These are phyloP conservation scores for Mycena rosella DNA, from an alignment of 768 basidiomycete species.

Conservation along the genomic window DNA sequence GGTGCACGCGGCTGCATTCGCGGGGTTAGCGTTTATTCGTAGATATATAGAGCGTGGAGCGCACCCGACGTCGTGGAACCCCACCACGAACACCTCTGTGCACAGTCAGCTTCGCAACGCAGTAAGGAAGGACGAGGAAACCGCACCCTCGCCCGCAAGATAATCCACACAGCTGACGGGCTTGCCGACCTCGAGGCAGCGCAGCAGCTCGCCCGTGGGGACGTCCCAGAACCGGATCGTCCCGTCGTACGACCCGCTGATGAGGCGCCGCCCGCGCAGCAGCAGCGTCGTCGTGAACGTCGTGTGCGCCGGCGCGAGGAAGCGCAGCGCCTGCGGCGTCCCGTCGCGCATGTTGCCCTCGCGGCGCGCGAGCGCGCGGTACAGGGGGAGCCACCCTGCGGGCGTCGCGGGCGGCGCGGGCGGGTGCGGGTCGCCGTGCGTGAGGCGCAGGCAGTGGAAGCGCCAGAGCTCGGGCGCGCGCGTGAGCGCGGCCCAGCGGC, in stretches of 20 bases:
- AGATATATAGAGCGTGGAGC: conserved; percentile 37
- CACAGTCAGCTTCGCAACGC: background rate
- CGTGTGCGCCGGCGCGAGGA: conserved; percentile 83
- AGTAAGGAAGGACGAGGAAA: conserved; percentile 17
- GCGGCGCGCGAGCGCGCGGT: conserved; percentile 85
- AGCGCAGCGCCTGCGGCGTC: conserved; percentile 79
- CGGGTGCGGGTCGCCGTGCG: conserved; percentile 77
- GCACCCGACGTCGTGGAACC: conserved; percentile 93
- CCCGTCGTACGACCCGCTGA: conserved; percentile 93
- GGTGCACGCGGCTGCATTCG: conserved; percentile 78
- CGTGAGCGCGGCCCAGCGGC: conserved; percentile 56
- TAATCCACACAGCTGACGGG: conserved; percentile 93
- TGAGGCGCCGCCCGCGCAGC: conserved; percentile 81
- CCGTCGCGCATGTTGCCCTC: conserved; percentile 87
- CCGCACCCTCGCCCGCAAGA: conserved; percentile 80
- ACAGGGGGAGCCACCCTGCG: conserved; percentile 84
- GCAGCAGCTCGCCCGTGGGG: conserved; percentile 70
- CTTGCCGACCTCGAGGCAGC: conserved; percentile 87
- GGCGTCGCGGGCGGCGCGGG: conserved; percentile 71
- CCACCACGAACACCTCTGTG: conserved; percentile 89
- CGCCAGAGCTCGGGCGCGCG: conserved; percentile 83
- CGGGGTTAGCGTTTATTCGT: background rate
- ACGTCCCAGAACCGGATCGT: conserved; percentile 95
- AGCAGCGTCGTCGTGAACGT: conserved; percentile 90
- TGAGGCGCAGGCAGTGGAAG: conserved; percentile 80